Base-by-base conservation (phyloP, 1,284 basidiomycete species). In the Cutaneotrichosporon mucoides region DNA sequence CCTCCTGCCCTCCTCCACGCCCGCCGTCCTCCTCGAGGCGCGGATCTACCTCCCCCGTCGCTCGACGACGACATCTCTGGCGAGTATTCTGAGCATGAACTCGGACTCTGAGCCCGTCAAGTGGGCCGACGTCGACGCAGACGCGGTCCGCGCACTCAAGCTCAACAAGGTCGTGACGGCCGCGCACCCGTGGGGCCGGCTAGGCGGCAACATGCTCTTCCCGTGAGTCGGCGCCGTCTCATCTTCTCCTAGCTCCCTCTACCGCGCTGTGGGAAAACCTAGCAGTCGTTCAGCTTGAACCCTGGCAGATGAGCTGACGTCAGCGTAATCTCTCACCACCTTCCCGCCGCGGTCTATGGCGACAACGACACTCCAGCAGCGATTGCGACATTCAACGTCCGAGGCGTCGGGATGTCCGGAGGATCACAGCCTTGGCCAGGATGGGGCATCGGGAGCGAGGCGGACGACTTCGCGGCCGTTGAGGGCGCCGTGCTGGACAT, bases 151-250 rank as follows among this genome's bases (percentile, higher is more conserved):
- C 35, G 42, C 12, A 6, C 45, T 62, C 13, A 51, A 59, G 1
- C 46, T 72, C 0, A 37, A 62, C 34, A 59, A 64, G 51, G 33
- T 76, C 6, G 65, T 76, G n/a, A 66, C 65, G 1, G 74, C 66
- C 45, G 66, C 68, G 15, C 75, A 76, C 57, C 75, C 75, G 7
- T 76, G 71, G 70, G 64, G 64, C 0, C 66, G 68, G 43, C 50
- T 76, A 2, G 75, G 75, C 4, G 75, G 75, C 5, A 72, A 71
- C 55, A 70, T 72, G 67, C 62, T 71, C 33, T 73, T 73, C 49
- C 73, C 75, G 75, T 75, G 54, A 60, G 73, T 70, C 3, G 6
- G 24, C 24, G 24, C 24, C 24, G 24, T 24, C 24, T 24, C 24
- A 24, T 24, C 24, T 24, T 24, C 24, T 24, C 24, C 24, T 24